These are phyloP conservation scores for Colletotrichum sp. DNA, from an alignment of 2,329 filamentous ascomycete species.

Conservation along the genomic window DNA sequence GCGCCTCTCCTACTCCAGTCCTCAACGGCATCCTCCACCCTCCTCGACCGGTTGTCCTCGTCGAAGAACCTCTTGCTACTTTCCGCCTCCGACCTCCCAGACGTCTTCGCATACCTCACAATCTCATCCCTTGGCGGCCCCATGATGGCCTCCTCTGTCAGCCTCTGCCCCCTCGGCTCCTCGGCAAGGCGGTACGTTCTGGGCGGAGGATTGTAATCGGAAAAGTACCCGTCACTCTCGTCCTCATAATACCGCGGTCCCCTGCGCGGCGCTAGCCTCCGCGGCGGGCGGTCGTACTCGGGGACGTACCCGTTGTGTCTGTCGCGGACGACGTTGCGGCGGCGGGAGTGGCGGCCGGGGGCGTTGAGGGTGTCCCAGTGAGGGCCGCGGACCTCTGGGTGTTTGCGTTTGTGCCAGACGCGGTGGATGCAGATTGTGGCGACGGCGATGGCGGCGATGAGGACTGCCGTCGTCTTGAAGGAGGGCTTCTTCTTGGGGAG, in stretches of 20 bases:
- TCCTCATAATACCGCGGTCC: conserved; percentile 11
- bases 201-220: conserved; percentile 2
- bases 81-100: not conserved
- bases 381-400: conserved; percentile 32
- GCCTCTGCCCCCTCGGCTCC: not conserved
- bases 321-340: conserved; percentile 15
- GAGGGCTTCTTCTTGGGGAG: conserved; percentile 17
- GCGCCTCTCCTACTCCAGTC: conserved; percentile 8
- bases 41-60: not conserved
- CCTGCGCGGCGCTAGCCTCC: conserved; percentile 1
- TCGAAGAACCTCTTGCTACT: not conserved
- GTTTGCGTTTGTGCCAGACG: conserved; percentile 37
- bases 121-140: conserved; percentile 2
- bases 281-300: not conserved
- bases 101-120: conserved; percentile 1
- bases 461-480: conserved; percentile 35
- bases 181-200: conserved; percentile 1
- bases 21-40: conserved; percentile 1
- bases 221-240: conserved; percentile 12
- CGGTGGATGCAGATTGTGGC: conserved; percentile 38
- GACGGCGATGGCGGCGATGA: conserved; percentile 39
- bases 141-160: not conserved
- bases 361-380: conserved; percentile 29
- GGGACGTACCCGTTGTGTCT: conserved; percentile 5
- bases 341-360: conserved; percentile 6